Evolutionary conservation across 1,284 basidiomycete genomes (phyloP).

Genomic region (Puccinia hordei): DNA sequence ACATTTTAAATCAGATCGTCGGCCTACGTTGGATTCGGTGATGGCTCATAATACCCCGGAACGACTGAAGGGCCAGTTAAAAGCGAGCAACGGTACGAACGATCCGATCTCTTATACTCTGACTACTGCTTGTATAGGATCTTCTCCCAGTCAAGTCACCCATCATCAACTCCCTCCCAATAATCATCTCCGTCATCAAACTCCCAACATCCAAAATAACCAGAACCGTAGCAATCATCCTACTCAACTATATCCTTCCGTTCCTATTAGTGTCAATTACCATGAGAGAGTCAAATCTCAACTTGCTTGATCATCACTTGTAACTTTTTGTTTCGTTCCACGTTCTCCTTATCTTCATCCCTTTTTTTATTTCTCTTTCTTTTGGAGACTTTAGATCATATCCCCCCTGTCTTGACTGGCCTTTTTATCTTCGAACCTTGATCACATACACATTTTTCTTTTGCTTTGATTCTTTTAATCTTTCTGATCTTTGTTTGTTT

Average conservation of each 20-base stretch:
- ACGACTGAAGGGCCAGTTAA: conserved; percentile 9
- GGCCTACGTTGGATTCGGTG: conserved; percentile 48
- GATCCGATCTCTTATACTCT: conserved; percentile 15
- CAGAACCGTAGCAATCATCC: conserved; percentile 15
- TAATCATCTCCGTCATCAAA: conserved; percentile 4
- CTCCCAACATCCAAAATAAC: conserved; percentile 20
- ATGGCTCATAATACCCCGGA: conserved; percentile 41
- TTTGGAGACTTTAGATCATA: background rate
- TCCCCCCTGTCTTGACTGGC: background rate
- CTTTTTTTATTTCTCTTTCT: background rate
- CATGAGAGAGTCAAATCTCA: conserved; percentile 45
- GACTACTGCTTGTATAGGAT: conserved; percentile 25
- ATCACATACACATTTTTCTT: too few species aligned
- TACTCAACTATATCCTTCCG: conserved; percentile 38
- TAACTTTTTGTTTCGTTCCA: background rate
- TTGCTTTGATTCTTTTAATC: too few species aligned
- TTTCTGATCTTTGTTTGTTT: conserved; percentile 4
- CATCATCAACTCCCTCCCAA: conserved; percentile 8
- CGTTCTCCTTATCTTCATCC: background rate
- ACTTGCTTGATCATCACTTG: conserved; percentile 29
- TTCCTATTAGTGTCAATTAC: conserved; percentile 47
- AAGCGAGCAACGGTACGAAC: conserved; percentile 8
- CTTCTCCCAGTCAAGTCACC: conserved; percentile 11
- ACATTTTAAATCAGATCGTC: conserved; percentile 28
- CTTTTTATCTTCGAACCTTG: too few species aligned